Percentiles rank a stretch among this genome's conserved stretches.
phyloP scores from a whole-genome alignment of 2,329 filamentous ascomycete genomes.

The Dryadomyces quercus-mongolicae region DNA sequence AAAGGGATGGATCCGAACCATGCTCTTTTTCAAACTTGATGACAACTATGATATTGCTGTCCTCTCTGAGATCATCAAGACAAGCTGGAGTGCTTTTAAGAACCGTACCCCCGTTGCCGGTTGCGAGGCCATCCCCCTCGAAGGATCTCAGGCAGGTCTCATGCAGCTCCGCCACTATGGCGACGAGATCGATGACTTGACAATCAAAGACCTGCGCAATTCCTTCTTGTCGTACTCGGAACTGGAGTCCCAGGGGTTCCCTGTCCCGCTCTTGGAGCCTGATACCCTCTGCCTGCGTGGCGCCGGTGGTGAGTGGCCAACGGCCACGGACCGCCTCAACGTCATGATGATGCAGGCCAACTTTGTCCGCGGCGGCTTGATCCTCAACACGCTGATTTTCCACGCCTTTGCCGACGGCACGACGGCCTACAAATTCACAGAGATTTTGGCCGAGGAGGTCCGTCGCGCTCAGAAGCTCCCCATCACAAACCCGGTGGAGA shows the following conservation, averaged over 20 bases:
- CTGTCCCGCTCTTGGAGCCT: neutral
- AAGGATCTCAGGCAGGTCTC: neutral
- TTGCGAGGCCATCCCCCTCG: conserved; percentile 1
- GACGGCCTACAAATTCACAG: neutral
- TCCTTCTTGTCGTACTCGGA: neutral
- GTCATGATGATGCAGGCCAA: conserved; percentile 3
- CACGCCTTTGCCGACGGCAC: conserved; percentile 4
- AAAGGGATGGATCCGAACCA: conserved; percentile 2
- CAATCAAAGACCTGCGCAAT: neutral
- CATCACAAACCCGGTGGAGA: conserved; percentile 18
- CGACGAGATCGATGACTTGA: conserved; percentile 4
- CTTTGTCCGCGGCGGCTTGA: conserved; percentile 3
- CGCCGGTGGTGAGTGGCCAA: neutral
- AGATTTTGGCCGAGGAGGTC: conserved; percentile 2
- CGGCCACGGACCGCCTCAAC: conserved; percentile 2
- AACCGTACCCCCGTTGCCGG: neutral
- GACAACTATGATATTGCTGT: neutral
- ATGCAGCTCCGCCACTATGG: conserved; percentile 1
- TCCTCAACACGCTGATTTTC: conserved; percentile 1
- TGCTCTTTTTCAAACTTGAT: conserved; percentile 1
- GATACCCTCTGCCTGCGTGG: neutral
- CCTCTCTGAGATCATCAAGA: neutral
- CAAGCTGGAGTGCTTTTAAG: neutral
- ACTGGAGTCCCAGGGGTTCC: neutral
- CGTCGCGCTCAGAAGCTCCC: neutral